Conservation (phyloP, 768 basidiomycete species). For the Russula brevipes region DNA sequence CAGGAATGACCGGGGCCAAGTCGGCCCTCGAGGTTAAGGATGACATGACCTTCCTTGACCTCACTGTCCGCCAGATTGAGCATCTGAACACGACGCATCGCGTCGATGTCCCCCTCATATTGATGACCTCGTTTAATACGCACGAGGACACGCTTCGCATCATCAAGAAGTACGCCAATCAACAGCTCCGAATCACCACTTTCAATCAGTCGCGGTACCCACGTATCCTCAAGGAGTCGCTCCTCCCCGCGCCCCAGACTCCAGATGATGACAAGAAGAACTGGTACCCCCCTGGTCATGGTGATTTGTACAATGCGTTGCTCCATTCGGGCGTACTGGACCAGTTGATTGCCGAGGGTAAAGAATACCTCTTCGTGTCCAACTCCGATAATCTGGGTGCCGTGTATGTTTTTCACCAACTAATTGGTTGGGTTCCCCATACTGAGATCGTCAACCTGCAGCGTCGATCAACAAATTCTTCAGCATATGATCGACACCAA, state of each 20-base stretch:
- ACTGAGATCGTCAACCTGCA: constrained; percentile 2
- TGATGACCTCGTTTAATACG: constrained; percentile 99
- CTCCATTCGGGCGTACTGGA: constrained; percentile 87
- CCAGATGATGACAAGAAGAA: constrained; percentile 79
- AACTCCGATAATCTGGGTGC: constrained; percentile 97
- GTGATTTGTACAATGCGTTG: constrained; percentile 92
- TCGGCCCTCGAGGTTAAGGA: constrained; percentile 94
- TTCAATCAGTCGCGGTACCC: constrained; percentile 96
- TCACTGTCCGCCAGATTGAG: constrained; percentile 92
- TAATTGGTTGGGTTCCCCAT: background rate
- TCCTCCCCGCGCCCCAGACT: constrained; percentile 76
- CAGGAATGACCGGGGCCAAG: constrained; percentile 84
- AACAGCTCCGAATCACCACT: constrained; percentile 86
- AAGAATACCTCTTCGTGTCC: constrained; percentile 96
- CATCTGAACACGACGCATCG: constrained; percentile 81
- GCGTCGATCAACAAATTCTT: constrained; percentile 51
- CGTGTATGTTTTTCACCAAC: constrained; percentile 46
- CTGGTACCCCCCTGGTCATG: constrained; percentile 98
- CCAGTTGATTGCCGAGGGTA: constrained; percentile 83
- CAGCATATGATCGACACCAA: constrained; percentile 79
- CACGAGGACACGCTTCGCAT: constrained; percentile 94
- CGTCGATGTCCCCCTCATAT: constrained; percentile 92
- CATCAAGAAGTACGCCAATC: constrained; percentile 95
- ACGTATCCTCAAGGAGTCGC: constrained; percentile 83
- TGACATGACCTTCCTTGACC: constrained; percentile 96